phyloP scores from a whole-genome alignment of 2,329 filamentous ascomycete genomes.

The Neonectria sp. region DNA sequence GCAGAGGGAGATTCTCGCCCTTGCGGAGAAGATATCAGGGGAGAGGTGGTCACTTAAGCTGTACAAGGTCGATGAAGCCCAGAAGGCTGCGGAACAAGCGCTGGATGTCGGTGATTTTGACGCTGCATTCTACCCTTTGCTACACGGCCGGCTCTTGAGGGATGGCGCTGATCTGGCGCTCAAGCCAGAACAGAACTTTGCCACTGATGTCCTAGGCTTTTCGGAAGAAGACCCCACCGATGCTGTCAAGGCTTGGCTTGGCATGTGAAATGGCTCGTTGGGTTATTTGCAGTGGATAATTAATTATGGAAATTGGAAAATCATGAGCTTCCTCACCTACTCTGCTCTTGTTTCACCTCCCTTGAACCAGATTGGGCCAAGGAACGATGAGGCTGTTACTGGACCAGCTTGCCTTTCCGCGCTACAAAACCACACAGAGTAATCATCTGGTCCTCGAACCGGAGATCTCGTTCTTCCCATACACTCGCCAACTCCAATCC shows the following conservation, averaged over 20 bases:
- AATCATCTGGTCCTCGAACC: background rate
- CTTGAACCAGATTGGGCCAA: no score
- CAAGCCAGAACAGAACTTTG: conserved; percentile 7
- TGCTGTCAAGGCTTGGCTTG: conserved; percentile 14
- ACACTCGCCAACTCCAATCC: background rate
- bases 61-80: conserved; percentile 14
- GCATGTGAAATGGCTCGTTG: no score
- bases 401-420: background rate
- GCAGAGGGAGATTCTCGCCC: conserved; percentile 10
- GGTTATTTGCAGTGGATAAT: no score
- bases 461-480: background rate
- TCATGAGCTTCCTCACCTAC: background rate
- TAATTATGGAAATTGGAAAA: background rate
- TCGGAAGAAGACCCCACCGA: conserved; percentile 4
- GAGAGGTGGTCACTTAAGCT: conserved; percentile 10
- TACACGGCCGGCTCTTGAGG: conserved; percentile 12
- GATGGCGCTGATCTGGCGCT: conserved; percentile 19
- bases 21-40: conserved; percentile 1
- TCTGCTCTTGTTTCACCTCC: background rate
- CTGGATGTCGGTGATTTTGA: conserved; percentile 13
- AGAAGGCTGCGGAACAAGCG: conserved; percentile 11
- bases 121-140: conserved; percentile 13
- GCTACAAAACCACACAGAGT: background rate
- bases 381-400: background rate
- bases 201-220: conserved; percentile 6